These are phyloP conservation scores for Rubroshorea leprosula DNA, from an alignment of 345 rosid species.

Conservation along the genomic window DNA sequence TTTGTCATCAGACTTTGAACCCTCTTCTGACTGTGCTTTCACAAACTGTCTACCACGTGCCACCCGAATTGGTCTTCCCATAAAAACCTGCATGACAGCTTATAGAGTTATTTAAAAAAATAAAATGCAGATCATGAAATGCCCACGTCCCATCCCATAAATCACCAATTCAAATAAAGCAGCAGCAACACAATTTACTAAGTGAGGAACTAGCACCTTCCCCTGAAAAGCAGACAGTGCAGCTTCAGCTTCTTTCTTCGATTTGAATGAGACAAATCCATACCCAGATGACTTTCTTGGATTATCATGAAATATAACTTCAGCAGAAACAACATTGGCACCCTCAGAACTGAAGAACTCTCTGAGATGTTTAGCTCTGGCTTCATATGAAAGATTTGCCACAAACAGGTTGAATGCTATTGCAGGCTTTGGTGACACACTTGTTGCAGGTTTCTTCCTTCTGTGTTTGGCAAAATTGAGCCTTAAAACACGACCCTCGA, in stretches of 20 bases:
- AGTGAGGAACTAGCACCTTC: constrained; percentile 47
- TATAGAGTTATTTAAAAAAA: constrained; percentile 1
- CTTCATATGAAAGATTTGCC: constrained; percentile 62
- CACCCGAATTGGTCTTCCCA: constrained; percentile 67
- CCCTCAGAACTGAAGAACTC: constrained; percentile 57
- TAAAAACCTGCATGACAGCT: constrained; percentile 41
- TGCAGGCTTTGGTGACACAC: constrained; percentile 23
- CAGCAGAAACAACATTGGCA: constrained; percentile 49
- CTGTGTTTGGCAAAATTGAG: constrained; percentile 54
- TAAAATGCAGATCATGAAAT: not conserved
- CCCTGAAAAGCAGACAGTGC: constrained; percentile 56
- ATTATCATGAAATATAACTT: constrained; percentile 62
- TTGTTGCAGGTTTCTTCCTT: constrained; percentile 33
- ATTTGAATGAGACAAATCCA: constrained; percentile 75
- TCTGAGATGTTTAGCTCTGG: constrained; percentile 57
- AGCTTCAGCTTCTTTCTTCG: constrained; percentile 64
- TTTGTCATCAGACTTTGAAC: constrained; percentile 35
- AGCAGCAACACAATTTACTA: not conserved
- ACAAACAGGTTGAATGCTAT: constrained; percentile 62
- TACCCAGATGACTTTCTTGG: constrained; percentile 74
- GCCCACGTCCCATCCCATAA: not conserved
- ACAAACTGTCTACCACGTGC: constrained; percentile 72
- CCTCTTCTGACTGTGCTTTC: constrained; percentile 40
- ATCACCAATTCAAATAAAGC: constrained; percentile 11
- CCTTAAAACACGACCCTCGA: constrained; percentile 58